phyloP scores from a whole-genome alignment of 2,329 filamentous ascomycete species.

The Scolecobasidium constrictum region DNA sequence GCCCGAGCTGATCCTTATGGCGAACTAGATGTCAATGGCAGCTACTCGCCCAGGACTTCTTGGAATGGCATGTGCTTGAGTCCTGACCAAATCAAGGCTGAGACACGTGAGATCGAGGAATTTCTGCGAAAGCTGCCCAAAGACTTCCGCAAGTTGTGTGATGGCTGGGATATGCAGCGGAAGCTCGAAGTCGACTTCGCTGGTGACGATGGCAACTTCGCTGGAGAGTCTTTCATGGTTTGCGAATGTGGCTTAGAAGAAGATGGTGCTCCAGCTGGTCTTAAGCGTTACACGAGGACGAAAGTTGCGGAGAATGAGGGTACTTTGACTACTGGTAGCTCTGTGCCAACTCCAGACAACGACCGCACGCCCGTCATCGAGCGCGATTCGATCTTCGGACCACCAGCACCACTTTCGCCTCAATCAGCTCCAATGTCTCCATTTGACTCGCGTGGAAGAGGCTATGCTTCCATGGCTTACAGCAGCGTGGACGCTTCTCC shows the following conservation, averaged over 20 bases:
- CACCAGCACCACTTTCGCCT: neutral
- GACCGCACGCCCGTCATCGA: slow-evolving; percentile 1
- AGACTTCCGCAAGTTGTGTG: slow-evolving; percentile 66
- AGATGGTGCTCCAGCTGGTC: slow-evolving; percentile 35
- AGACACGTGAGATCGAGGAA: slow-evolving; percentile 71
- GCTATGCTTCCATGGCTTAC: slow-evolving; percentile 15
- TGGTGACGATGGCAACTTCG: slow-evolving; percentile 62
- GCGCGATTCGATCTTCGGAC: slow-evolving; percentile 6
- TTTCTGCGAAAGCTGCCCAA: slow-evolving; percentile 63
- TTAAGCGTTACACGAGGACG: slow-evolving; percentile 49
- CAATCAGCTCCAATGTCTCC: neutral
- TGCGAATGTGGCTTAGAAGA: slow-evolving; percentile 62
- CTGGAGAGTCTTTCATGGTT: slow-evolving; percentile 67
- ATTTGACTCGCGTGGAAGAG: slow-evolving; percentile 16
- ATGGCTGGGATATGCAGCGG: slow-evolving; percentile 87
- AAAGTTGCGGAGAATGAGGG: slow-evolving; percentile 21
- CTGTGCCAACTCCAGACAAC: slow-evolving; percentile 1
- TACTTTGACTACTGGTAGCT: neutral
- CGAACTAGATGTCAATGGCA: slow-evolving; percentile 54
- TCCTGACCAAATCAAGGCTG: slow-evolving; percentile 58
- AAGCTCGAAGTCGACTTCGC: slow-evolving; percentile 82
- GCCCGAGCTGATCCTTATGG: slow-evolving; percentile 64
- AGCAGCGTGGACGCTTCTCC: slow-evolving; percentile 22
- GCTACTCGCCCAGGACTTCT: slow-evolving; percentile 72
- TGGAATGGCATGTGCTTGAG: slow-evolving; percentile 61